These are phyloP conservation scores for Sistotremastrum suecicum DNA, from an alignment of 768 basidiomycete genomes.

Conservation along the genomic window DNA sequence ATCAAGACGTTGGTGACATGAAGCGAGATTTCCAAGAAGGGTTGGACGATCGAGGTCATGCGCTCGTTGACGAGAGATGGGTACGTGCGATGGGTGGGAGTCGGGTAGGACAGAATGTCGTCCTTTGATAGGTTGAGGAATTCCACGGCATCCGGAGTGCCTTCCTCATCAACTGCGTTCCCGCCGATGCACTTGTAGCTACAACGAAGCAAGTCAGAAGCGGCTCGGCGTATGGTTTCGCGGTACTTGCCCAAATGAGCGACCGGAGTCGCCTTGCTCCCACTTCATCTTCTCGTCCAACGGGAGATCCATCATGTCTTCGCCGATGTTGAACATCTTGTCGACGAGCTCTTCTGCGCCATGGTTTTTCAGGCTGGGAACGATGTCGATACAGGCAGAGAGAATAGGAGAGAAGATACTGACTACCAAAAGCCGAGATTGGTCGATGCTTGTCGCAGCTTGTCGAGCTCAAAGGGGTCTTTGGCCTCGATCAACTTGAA, in stretches of 20 bases:
- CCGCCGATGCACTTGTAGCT: slow-evolving; percentile 18
- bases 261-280: slow-evolving; percentile 28
- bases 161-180: slow-evolving; percentile 17
- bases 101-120: slow-evolving; percentile 22
- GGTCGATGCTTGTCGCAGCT: slow-evolving; percentile 33
- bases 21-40: slow-evolving; percentile 17
- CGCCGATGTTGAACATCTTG: slow-evolving; percentile 29
- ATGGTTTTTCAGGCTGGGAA: slow-evolving; percentile 28
- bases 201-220: not conserved
- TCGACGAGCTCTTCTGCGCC: slow-evolving; percentile 21
- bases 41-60: slow-evolving; percentile 14
- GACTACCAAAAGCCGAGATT: slow-evolving; percentile 42
- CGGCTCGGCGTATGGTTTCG: not conserved
- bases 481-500: slow-evolving; percentile 22
- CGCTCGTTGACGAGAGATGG: slow-evolving; percentile 16
- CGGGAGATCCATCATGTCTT: slow-evolving; percentile 24
- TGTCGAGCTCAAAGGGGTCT: slow-evolving; percentile 24
- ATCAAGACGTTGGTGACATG: slow-evolving; percentile 18
- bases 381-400: not conserved
- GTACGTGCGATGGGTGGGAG: slow-evolving; percentile 17
- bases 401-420: slow-evolving; percentile 11
- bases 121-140: slow-evolving; percentile 20
- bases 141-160: slow-evolving; percentile 16
- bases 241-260: slow-evolving; percentile 22
- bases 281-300: slow-evolving; percentile 28